Evolutionary conservation across 345 rosid species (phyloP).

Genomic region (Lenwebbia sp.): DNA sequence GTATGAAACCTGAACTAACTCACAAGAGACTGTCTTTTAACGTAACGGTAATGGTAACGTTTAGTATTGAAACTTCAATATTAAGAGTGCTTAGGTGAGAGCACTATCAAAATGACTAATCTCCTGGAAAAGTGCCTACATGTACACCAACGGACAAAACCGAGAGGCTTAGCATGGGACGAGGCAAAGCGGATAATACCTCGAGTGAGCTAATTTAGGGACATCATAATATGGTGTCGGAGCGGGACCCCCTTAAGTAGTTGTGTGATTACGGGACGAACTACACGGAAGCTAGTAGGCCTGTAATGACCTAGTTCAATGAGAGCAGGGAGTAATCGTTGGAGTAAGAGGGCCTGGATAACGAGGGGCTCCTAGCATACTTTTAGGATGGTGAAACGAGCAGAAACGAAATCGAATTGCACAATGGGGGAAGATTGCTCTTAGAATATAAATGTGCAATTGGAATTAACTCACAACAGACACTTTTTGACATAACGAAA

Average conservation of each 20-base stretch:
- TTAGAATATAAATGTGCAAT: not conserved
- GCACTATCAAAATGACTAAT: not conserved
- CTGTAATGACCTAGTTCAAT: not conserved
- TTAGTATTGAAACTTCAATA: not conserved
- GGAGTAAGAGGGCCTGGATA: not conserved
- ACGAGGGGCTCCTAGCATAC: rapidly evolving
- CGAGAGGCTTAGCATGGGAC: not conserved
- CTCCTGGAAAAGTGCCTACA: not conserved
- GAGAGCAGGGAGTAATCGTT: not conserved
- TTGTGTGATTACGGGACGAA: not conserved
- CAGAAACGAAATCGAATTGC: not conserved
- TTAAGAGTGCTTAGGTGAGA: not conserved
- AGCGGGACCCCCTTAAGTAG: not conserved
- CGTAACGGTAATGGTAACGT: not conserved
- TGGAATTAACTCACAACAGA: not conserved
- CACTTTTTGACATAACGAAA: not conserved
- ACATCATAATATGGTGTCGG: not conserved
- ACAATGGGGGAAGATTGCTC: not conserved
- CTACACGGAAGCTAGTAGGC: not conserved
- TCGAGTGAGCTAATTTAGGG: not conserved
- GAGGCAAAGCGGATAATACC: not conserved
- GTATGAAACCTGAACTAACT: not conserved
- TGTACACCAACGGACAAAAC: not conserved
- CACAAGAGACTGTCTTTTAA: not conserved
- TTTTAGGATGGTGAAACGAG: not conserved